A percentile compares a stretch with the other conserved stretches of the same genome.
These are phyloP conservation scores for Wickerhamiella sorbophila DNA, from an alignment of 805 yeast genomes.

Conservation along the genomic window DNA sequence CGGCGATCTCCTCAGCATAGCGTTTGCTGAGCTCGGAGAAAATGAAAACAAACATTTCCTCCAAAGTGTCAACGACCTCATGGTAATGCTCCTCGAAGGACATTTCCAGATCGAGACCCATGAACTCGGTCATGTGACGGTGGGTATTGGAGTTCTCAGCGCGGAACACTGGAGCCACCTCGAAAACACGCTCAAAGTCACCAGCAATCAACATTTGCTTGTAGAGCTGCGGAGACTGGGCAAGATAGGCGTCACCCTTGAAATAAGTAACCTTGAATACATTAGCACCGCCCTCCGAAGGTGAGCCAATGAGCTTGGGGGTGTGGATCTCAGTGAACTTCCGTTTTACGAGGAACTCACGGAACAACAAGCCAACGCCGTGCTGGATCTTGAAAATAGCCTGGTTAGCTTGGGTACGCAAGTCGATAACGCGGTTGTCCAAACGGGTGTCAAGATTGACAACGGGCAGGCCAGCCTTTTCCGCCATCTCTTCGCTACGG, in stretches of 20 bases:
- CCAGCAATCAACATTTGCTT: constrained; percentile 97
- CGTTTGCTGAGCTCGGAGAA: constrained; percentile 71
- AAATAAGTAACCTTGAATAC: constrained; percentile 90
- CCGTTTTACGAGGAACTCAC: constrained; percentile 60
- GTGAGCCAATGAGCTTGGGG: constrained; percentile 88
- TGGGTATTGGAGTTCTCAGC: constrained; percentile 99
- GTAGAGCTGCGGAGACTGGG: constrained; percentile 96
- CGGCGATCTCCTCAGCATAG: constrained; percentile 69
- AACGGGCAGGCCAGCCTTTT: constrained; percentile 77
- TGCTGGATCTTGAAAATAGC: constrained; percentile 90
- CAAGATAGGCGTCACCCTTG: constrained; percentile 83
- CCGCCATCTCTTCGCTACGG: constrained; percentile 74
- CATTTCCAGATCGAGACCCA: constrained; percentile 96
- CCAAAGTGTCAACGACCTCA: constrained; percentile 55
- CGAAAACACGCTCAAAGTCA: constrained; percentile 92
- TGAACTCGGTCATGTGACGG: constrained; percentile 98
- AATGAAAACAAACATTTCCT: constrained; percentile 73
- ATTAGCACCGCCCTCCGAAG: constrained; percentile 96
- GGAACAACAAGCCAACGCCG: constrained; percentile 76
- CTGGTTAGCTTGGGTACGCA: constrained; percentile 94
- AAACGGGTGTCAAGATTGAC: constrained; percentile 94
- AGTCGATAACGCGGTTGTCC: constrained; percentile 88
- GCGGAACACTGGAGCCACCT: constrained; percentile 95
- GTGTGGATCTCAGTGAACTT: constrained; percentile 87
- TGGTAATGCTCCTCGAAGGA: constrained; percentile 96